phyloP scores from a whole-genome alignment of 768 basidiomycete genomes.

The Crucibulum laeve region DNA sequence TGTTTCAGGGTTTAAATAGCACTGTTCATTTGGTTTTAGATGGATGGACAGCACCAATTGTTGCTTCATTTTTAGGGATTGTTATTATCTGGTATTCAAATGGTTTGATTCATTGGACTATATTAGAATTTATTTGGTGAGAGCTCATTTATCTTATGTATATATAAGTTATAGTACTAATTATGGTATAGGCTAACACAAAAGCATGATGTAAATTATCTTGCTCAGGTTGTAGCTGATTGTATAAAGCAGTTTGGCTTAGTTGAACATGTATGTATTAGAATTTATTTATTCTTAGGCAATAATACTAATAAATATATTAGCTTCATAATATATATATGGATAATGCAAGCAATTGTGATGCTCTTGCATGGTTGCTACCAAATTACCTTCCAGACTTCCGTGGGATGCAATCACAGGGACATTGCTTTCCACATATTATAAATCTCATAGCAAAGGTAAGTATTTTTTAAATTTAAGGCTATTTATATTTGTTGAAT shows the following conservation, averaged over 20 bases:
- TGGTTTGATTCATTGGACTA: constrained; percentile 15
- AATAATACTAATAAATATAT: not conserved
- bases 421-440: constrained; percentile 18
- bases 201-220: constrained; percentile 18
- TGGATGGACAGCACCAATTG: constrained; percentile 23
- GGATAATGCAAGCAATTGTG: constrained; percentile 24
- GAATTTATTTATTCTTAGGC: not conserved
- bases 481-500: constrained; percentile 1
- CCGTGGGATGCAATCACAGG: constrained; percentile 7
- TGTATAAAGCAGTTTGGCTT: constrained; percentile 16
- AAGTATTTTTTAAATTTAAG: not conserved
- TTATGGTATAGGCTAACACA: constrained; percentile 12
- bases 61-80: constrained; percentile 18
- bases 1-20: constrained; percentile 6
- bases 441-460: constrained; percentile 24
- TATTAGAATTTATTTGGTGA: constrained; percentile 22
- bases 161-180: not conserved
- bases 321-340: constrained; percentile 17
- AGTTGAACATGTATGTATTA: constrained; percentile 11
- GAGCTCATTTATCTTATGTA: not conserved
- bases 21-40: constrained; percentile 23
- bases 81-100: constrained; percentile 15
- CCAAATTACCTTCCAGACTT: constrained; percentile 15
- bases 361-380: constrained; percentile 14
- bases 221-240: constrained; percentile 12